Conservation (phyloP, 768 basidiomycete species). For the Amanita pseudoporphyria region DNA sequence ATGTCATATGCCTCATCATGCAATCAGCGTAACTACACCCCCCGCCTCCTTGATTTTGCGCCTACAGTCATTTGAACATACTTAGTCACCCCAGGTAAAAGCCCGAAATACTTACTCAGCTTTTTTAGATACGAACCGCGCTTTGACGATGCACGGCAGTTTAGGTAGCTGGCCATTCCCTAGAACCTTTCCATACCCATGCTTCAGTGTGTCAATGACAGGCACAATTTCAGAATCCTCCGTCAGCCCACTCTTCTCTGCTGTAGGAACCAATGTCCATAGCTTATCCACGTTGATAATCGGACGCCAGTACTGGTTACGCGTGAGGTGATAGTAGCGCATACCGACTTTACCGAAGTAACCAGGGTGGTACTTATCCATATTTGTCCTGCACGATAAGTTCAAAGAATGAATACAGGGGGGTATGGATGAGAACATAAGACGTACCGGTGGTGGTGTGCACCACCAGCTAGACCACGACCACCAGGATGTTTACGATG, state of each 20-base stretch:
- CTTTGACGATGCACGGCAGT: conserved; percentile 95
- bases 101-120: conserved; percentile 51
- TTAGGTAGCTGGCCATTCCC: conserved; percentile 92
- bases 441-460: conserved; percentile 94
- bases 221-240: conserved; percentile 79
- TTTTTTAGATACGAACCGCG: conserved; percentile 84
- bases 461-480: conserved; percentile 99
- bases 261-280: conserved; percentile 82
- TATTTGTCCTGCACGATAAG: conserved; percentile 77
- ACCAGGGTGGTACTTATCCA: conserved; percentile 99
- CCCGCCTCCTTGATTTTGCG: conserved; percentile 88
- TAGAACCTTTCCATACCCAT: conserved; percentile 89
- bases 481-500: conserved; percentile 99
- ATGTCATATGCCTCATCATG: conserved; percentile 35
- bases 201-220: conserved; percentile 79
- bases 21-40: conserved; percentile 87
- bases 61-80: conserved; percentile 18
- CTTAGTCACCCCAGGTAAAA: background rate
- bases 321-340: conserved; percentile 94
- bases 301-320: conserved; percentile 86
- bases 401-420: background rate
- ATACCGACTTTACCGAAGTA: conserved; percentile 99
- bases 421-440: background rate
- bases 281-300: conserved; percentile 99
- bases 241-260: conserved; percentile 70